These are phyloP conservation scores for Pneumocystis murina DNA, from an alignment of 1,139 yeast genomes.

Conservation along the genomic window DNA sequence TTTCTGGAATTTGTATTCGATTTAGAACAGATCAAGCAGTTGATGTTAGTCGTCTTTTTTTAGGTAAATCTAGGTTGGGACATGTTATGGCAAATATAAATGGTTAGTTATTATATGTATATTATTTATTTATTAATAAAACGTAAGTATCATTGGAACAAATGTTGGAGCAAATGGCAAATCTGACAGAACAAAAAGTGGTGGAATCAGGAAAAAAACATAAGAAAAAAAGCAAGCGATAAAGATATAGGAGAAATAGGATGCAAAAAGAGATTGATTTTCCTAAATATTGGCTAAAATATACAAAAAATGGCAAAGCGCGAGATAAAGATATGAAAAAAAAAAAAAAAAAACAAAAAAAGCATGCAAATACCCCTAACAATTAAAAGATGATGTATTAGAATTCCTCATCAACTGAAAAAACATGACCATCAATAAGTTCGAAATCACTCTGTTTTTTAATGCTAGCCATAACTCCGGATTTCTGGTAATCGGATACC, in stretches of 20 bases:
- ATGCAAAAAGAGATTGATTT: too few relatives aligned
- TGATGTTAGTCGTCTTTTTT: neutral
- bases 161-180: neutral
- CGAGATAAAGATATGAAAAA: slow-evolving; percentile 1
- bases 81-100: neutral
- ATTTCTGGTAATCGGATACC: slow-evolving; percentile 96
- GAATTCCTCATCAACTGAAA: slow-evolving; percentile 33
- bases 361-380: neutral
- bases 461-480: slow-evolving; percentile 81
- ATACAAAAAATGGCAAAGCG: neutral
- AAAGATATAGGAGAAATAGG: too few relatives aligned
- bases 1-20: slow-evolving; percentile 1
- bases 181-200: neutral
- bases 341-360: slow-evolving; percentile 2
- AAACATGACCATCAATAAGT: slow-evolving; percentile 17
- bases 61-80: neutral
- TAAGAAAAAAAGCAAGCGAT: too few relatives aligned
- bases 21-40: slow-evolving; percentile 1
- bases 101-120: neutral
- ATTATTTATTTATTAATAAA: neutral
- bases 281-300: too few relatives aligned
- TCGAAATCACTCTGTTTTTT: slow-evolving; percentile 28
- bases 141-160: neutral
- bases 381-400: slow-evolving; percentile 14
- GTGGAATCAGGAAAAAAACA: too few relatives aligned